Evolutionary conservation across 352 stramenopile species (phyloP).

Genomic region (Saprolegnia diclina): DNA sequence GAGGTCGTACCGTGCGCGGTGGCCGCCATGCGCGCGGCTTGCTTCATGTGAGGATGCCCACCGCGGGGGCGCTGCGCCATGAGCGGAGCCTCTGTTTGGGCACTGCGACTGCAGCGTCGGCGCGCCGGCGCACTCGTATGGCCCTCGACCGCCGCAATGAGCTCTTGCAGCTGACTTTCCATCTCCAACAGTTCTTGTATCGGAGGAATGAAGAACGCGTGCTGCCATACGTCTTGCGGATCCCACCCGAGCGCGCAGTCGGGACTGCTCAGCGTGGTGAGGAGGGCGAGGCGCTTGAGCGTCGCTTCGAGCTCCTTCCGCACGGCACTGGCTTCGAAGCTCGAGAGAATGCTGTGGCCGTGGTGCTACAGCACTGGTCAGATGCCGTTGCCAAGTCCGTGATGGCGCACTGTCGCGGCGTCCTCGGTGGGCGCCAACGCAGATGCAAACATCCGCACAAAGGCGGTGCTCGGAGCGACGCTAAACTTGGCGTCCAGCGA

Average conservation of each 20-base stretch:
- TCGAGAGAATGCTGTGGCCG: neutral
- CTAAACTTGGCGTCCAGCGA: conserved; percentile 7
- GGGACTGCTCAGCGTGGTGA: conserved; percentile 27
- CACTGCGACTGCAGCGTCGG: conserved; percentile 2
- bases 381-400: neutral
- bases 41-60: neutral
- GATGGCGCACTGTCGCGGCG: neutral
- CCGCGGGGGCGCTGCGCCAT: conserved; percentile 21
- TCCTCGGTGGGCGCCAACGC: neutral
- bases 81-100: conserved; percentile 38
- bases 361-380: neutral
- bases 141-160: conserved; percentile 37
- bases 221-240: conserved; percentile 45
- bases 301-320: neutral
- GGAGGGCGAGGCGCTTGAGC: conserved; percentile 12
- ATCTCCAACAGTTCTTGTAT: conserved; percentile 44
- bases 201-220: conserved; percentile 53
- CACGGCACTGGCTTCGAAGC: conserved; percentile 11
- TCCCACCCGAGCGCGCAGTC: conserved; percentile 48
- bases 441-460: neutral
- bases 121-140: neutral
- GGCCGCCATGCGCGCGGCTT: neutral
- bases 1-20: neutral
- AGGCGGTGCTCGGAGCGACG: too few species aligned
- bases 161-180: conserved; percentile 34